Evolutionary conservation across 257 asterid species (phyloP).

Genomic region (Solanum raphanifolium): DNA sequence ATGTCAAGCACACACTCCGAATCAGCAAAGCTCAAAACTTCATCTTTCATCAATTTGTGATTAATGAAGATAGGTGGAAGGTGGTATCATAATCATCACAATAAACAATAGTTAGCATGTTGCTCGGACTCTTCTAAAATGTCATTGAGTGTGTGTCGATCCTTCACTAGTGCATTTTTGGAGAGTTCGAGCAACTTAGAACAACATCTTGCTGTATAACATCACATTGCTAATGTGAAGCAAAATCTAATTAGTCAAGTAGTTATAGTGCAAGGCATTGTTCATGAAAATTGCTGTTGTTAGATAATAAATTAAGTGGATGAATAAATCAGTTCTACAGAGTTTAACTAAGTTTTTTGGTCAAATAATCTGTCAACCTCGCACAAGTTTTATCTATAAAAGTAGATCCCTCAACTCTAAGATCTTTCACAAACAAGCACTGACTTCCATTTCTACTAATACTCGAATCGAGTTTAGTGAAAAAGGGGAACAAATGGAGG

Average conservation of each 20-base stretch:
- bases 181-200: background rate
- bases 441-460: background rate
- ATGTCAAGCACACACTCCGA: background rate
- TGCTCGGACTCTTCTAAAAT: too few species aligned
- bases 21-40: background rate
- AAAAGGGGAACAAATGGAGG: slow-evolving; percentile 6
- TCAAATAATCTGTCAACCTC: slow-evolving; percentile 40
- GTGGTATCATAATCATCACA: background rate
- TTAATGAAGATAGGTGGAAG: background rate
- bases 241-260: background rate
- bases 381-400: slow-evolving; percentile 32
- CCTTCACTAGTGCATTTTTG: background rate
- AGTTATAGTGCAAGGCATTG: slow-evolving; percentile 24
- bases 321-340: slow-evolving; percentile 35
- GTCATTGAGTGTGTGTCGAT: background rate
- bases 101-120: background rate
- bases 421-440: slow-evolving; percentile 17
- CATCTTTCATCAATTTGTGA: background rate
- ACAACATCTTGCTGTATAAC: background rate
- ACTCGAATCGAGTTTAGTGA: background rate
- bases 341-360: slow-evolving; percentile 21
- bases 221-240: background rate
- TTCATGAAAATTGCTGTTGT: slow-evolving; percentile 15
- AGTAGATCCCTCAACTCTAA: slow-evolving; percentile 2
- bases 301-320: slow-evolving; percentile 34